phyloP scores from a whole-genome alignment of 2,329 filamentous ascomycete species.

The Ustilaginoidea virens region DNA sequence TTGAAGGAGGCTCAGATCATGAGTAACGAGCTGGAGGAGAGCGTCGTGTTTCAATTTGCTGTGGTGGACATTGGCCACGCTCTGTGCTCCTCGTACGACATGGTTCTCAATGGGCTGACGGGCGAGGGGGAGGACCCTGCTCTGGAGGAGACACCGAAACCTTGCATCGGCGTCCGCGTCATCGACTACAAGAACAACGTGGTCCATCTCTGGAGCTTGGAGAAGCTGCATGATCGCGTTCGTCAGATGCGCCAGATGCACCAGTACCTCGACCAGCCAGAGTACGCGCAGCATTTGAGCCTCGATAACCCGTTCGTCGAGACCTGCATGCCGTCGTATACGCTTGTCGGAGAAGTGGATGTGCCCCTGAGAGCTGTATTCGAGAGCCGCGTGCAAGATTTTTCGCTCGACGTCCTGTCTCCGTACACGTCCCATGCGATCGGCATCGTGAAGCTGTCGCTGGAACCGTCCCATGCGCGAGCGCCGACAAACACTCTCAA shows the following conservation, averaged over 20 bases:
- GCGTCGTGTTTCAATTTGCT: conserved; percentile 87
- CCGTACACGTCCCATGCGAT: conserved; percentile 85
- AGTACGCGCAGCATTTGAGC: conserved; percentile 85
- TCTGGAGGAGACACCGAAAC: conserved; percentile 69
- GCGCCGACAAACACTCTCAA: conserved; percentile 86
- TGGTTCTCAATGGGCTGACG: conserved; percentile 81
- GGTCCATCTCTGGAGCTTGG: conserved; percentile 84
- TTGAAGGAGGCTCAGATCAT: conserved; percentile 96
- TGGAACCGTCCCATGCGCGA: conserved; percentile 87
- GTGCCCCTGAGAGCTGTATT: conserved; percentile 89
- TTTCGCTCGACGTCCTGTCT: conserved; percentile 76
- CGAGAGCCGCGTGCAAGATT: conserved; percentile 87
- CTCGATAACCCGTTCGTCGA: conserved; percentile 90
- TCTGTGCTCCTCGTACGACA: conserved; percentile 87
- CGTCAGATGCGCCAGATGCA: conserved; percentile 92
- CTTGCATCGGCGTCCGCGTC: conserved; percentile 79
- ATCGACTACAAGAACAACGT: conserved; percentile 80
- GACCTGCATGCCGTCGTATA: conserved; percentile 80
- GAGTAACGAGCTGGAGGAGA: conserved; percentile 90
- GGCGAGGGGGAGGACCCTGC: conserved; percentile 71
- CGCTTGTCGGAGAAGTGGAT: conserved; percentile 81
- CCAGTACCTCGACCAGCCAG: conserved; percentile 88
- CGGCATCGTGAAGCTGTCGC: conserved; percentile 75
- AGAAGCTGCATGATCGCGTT: conserved; percentile 78
- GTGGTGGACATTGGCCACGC: conserved; percentile 80